Evolutionary conservation across 805 yeast genomes (phyloP), one percentile per base, ranked within the genome.

Genomic region (Metschnikowia similis): DNA sequence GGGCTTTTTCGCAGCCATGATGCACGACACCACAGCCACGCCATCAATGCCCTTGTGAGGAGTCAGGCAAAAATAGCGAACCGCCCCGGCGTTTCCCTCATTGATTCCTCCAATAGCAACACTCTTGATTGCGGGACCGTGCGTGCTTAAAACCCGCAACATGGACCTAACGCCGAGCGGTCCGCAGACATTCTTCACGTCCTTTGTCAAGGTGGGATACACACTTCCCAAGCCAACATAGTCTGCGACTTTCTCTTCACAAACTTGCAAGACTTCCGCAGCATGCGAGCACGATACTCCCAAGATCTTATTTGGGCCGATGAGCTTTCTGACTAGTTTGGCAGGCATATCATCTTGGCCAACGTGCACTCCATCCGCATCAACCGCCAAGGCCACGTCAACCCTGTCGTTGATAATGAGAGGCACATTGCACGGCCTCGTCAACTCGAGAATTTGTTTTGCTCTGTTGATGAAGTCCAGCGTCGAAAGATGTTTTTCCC

Each of bases 281-380:
- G 74, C 74, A 31, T 75, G 73, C 7, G 85, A 77, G 27, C 89
- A 85, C 37, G 91, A 83, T 50, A 91, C 83, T 0, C 97, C 97
- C 41, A 90, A 63, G 51, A 90, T 83, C 67, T 85, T 89, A 49
- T 80, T 76, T 0, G 84, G 80, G 0, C 97, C 96, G 10, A 89
- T 66, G 31, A 89, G 60, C 57, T 71, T 61, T 35, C 97, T 67
- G 1, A 81, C 94, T 35, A 75, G 57, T 1, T 59, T 59, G 1
- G 81, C 81, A 9, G 79, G 77, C 88, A 90, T 87, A 62, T 90
- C 97, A 47, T 84, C 90, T 65, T 90, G 97, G 0, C 97, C 97
- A 17, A 90, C 88, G 69, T 90, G 97, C 8, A 91, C 85, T 34
- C 96, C 96, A 55, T 89, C 96, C 2, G 96, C 96, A 57, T 80